A percentile compares a stretch with the other conserved stretches of the same genome.
phyloP scores from a whole-genome alignment of 1,139 yeast genomes.

The Lizanozyma gosingica region DNA sequence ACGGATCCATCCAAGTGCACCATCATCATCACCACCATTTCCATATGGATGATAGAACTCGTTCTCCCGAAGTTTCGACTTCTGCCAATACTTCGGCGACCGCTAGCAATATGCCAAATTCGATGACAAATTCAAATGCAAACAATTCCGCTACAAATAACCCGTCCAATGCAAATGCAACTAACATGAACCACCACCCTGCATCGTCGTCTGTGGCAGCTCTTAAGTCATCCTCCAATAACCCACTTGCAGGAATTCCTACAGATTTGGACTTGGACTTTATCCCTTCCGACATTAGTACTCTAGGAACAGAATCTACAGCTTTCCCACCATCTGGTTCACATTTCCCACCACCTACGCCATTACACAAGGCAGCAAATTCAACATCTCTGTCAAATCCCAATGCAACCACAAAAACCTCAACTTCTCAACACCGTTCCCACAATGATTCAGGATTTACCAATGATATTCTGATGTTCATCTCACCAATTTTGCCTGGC shows the following conservation, averaged over 20 bases:
- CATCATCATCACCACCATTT: background rate
- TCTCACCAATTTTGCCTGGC: constrained; percentile 35
- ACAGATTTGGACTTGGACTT: background rate
- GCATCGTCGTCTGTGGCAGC: no score
- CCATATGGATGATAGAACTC: background rate
- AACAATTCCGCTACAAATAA: background rate
- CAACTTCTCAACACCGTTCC: constrained; percentile 1
- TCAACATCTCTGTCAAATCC: background rate
- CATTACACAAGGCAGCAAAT: constrained; percentile 7
- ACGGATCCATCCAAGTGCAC: background rate
- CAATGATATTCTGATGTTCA: constrained; percentile 12
- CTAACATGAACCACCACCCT: no score
- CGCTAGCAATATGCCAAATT: background rate
- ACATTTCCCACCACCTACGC: constrained; percentile 17
- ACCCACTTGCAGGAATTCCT: background rate
- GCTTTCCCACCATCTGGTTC: constrained; percentile 26
- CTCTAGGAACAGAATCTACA: no score
- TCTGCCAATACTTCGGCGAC: background rate
- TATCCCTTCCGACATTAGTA: background rate
- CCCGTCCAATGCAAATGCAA: background rate
- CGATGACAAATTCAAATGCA: background rate
- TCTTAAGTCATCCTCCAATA: background rate
- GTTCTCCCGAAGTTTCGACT: background rate
- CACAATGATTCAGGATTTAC: constrained; percentile 6
- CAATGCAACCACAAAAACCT: constrained; percentile 5